A percentile compares a stretch with the other conserved stretches of the same genome.
Conservation (phyloP, 2,329 filamentous ascomycete genomes). For the Cryphonectria japonica region DNA sequence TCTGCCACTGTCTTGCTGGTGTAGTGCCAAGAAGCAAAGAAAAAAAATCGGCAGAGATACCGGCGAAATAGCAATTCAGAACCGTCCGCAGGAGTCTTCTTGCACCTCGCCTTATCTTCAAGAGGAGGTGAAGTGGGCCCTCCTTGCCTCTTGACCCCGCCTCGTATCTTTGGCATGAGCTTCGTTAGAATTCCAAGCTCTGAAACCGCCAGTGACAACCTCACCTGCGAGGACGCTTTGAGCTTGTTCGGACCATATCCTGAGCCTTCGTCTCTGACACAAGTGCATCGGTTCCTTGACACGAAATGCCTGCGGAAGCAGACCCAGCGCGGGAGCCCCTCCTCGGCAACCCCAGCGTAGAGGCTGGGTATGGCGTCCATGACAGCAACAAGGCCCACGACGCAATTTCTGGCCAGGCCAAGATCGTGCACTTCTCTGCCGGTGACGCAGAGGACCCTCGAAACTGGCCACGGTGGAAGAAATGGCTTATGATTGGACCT, state of each 20-base stretch:
- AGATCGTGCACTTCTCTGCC: constrained; percentile 29
- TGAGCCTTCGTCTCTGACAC: background rate
- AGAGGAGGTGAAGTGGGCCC: background rate
- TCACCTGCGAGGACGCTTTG: background rate
- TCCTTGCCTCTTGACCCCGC: background rate
- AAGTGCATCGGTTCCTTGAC: background rate
- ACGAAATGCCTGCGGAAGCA: constrained; percentile 5
- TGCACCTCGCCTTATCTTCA: background rate
- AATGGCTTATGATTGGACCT: constrained; percentile 39
- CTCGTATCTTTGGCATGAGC: background rate
- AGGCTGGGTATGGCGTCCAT: constrained; percentile 2
- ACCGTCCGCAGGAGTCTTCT: too few relatives aligned
- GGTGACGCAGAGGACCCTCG: constrained; percentile 37
- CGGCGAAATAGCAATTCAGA: too few relatives aligned
- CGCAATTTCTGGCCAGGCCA: background rate
- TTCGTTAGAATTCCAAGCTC: too few relatives aligned
- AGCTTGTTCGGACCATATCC: background rate
- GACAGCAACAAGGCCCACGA: background rate
- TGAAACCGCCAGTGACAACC: too few relatives aligned
- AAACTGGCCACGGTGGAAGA: constrained; percentile 40
- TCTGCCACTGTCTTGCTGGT: background rate
- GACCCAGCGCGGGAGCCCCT: constrained; percentile 16
- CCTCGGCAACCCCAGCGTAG: constrained; percentile 3
- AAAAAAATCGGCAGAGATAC: too few relatives aligned
- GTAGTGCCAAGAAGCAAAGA: too few relatives aligned